phyloP scores from a whole-genome alignment of 257 asterid genomes.

The Paraleonurus japonicus region DNA sequence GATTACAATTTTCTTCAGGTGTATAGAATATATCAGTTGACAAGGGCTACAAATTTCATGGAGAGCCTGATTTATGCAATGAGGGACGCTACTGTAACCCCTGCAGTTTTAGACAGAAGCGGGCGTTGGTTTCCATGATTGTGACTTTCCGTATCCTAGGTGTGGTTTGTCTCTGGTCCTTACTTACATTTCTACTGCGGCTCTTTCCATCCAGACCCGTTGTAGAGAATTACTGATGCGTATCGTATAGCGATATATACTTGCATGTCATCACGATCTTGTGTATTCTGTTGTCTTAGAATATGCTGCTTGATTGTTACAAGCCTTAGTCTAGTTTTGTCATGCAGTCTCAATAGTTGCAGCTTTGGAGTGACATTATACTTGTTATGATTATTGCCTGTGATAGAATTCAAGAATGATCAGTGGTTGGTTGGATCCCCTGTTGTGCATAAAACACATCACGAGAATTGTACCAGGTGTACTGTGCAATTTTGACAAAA shows the following conservation, averaged over 20 bases:
- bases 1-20: slow-evolving; percentile 45
- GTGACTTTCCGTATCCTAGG: slow-evolving; percentile 72
- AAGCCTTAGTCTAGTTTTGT: not conserved
- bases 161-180: slow-evolving; percentile 81
- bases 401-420: not conserved
- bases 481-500: too few species aligned
- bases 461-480: too few species aligned
- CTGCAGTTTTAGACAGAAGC: slow-evolving; percentile 49
- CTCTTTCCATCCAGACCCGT: slow-evolving; percentile 93
- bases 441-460: too few species aligned
- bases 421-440: too few species aligned
- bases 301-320: not conserved
- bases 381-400: not conserved
- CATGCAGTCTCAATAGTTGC: not conserved
- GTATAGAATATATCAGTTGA: slow-evolving; percentile 86
- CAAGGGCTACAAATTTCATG: slow-evolving; percentile 59
- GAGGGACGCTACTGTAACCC: slow-evolving; percentile 47
- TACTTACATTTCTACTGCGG: slow-evolving; percentile 85
- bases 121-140: slow-evolving; percentile 62
- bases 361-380: not conserved
- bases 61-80: slow-evolving; percentile 59
- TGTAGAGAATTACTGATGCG: slow-evolving; percentile 67
- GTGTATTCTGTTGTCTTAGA: not conserved
- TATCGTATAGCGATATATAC: not conserved
- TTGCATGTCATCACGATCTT: not conserved